Percentiles rank a stretch among this genome's conserved stretches.
Conservation (phyloP, 148 eudicot genomes). For the Vaccinium macrocarpon region DNA sequence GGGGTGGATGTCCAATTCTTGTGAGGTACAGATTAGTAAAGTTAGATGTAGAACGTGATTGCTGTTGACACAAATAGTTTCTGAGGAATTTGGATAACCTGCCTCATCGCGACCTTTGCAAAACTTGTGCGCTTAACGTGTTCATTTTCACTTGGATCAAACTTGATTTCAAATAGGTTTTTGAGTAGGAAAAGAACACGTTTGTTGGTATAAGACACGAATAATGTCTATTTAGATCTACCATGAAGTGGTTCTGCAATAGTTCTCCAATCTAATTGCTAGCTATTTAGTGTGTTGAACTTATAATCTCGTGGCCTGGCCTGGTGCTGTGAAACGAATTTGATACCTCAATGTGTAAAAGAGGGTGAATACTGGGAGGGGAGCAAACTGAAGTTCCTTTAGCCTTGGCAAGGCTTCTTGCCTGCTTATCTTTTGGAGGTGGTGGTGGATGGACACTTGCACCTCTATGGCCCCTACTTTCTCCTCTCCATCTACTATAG, state of each 20-base stretch:
- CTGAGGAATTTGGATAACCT: neutral
- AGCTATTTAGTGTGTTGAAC: neutral
- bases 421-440: too few species aligned
- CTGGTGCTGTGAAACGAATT: neutral
- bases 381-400: neutral
- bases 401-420: neutral
- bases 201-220: neutral
- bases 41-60: neutral
- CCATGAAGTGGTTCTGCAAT: neutral
- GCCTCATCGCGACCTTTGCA: neutral
- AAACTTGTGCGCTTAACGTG: neutral
- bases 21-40: neutral
- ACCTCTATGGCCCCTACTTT: neutral
- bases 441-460: neutral
- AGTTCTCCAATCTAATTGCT: neutral
- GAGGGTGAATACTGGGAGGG: neutral
- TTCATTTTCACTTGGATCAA: neutral
- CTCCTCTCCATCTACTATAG: conserved; percentile 10
- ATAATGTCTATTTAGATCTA: neutral
- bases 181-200: neutral
- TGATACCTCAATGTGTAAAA: neutral
- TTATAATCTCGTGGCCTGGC: neutral
- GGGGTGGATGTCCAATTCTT: neutral
- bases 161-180: neutral
- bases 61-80: neutral